A percentile compares a stretch with the other conserved stretches of the same genome.
These are phyloP conservation scores for Bolboschoenoplectus hybrid DNA, from an alignment of 202 grass and related monocot species.

Conservation along the genomic window DNA sequence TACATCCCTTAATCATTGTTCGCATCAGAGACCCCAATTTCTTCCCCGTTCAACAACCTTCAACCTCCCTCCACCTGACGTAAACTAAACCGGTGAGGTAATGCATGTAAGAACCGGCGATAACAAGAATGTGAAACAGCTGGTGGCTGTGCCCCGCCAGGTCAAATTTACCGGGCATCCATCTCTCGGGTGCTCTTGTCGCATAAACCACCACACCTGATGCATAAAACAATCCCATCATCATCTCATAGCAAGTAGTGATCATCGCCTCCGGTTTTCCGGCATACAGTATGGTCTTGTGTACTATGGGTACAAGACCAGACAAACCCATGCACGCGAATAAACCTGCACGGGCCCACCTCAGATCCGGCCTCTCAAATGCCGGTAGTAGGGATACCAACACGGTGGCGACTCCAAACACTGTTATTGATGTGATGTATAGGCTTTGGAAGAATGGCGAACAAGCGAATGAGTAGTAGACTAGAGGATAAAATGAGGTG, in stretches of 20 bases:
- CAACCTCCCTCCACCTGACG: conserved; percentile 75
- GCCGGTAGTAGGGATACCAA: conserved; percentile 60
- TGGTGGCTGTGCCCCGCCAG: conserved; percentile 85
- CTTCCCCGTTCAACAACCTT: conserved; percentile 43
- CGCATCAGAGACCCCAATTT: not conserved
- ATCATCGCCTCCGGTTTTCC: conserved; percentile 55
- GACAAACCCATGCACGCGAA: conserved; percentile 73
- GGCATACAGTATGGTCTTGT: conserved; percentile 68
- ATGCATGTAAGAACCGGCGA: conserved; percentile 79
- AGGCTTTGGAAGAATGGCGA: conserved; percentile 49
- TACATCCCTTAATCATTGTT: conserved; percentile 32
- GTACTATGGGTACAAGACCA: conserved; percentile 70
- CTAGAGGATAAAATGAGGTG: conserved; percentile 89
- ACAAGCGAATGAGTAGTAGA: conserved; percentile 91
- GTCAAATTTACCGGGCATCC: conserved; percentile 84
- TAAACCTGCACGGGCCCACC: conserved; percentile 53
- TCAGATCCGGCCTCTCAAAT: conserved; percentile 55
- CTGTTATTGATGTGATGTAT: conserved; percentile 75
- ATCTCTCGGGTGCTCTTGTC: conserved; percentile 70
- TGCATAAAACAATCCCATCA: conserved; percentile 60
- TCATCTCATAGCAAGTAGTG: conserved; percentile 69
- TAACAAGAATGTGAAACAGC: conserved; percentile 77
- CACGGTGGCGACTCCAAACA: conserved; percentile 51
- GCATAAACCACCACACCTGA: conserved; percentile 71
- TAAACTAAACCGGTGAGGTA: conserved; percentile 72